Conservation (phyloP, 2,329 filamentous ascomycete species). For the Colletotrichum spaethianum region DNA sequence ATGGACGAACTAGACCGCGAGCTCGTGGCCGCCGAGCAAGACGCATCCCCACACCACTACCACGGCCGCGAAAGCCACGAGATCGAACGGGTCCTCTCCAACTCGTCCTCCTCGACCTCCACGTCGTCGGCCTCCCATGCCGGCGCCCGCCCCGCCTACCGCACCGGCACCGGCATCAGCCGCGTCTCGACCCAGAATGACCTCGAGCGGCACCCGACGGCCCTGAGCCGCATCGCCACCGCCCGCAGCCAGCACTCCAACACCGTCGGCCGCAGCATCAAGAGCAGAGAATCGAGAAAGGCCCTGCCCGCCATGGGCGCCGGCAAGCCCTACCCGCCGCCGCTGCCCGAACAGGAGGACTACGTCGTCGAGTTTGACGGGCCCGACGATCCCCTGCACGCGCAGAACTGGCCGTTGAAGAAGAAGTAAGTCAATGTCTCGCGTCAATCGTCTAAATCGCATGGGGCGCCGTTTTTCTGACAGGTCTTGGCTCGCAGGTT, state of each 20-base stretch:
- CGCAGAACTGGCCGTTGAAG: constrained; percentile 86
- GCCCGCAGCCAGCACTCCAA: constrained; percentile 77
- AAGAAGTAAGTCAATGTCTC: constrained; percentile 74
- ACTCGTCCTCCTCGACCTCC: constrained; percentile 65
- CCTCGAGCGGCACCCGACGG: constrained; percentile 78
- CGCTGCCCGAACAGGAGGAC: constrained; percentile 78
- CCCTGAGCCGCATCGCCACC: constrained; percentile 79
- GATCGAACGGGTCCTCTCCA: constrained; percentile 73
- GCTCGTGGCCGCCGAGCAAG: constrained; percentile 67
- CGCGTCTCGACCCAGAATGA: constrained; percentile 76
- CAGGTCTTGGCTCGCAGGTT: constrained; percentile 57
- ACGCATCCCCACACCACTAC: constrained; percentile 62
- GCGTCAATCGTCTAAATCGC: constrained; percentile 18
- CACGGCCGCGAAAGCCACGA: constrained; percentile 62
- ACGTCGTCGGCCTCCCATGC: constrained; percentile 58
- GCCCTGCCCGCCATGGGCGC: constrained; percentile 79
- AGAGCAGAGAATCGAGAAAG: constrained; percentile 65
- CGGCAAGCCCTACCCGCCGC: constrained; percentile 82
- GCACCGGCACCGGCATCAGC: constrained; percentile 64
- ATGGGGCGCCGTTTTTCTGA: constrained; percentile 11
- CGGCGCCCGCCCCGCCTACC: constrained; percentile 48
- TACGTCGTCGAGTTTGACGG: constrained; percentile 91
- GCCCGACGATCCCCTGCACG: constrained; percentile 84
- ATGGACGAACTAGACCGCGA: constrained; percentile 70
- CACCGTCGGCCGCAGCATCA: constrained; percentile 75